These are phyloP conservation scores for Jimgerdemannia flammicorona DNA, from an alignment of 192 early-diverging fungal species.

Conservation along the genomic window DNA sequence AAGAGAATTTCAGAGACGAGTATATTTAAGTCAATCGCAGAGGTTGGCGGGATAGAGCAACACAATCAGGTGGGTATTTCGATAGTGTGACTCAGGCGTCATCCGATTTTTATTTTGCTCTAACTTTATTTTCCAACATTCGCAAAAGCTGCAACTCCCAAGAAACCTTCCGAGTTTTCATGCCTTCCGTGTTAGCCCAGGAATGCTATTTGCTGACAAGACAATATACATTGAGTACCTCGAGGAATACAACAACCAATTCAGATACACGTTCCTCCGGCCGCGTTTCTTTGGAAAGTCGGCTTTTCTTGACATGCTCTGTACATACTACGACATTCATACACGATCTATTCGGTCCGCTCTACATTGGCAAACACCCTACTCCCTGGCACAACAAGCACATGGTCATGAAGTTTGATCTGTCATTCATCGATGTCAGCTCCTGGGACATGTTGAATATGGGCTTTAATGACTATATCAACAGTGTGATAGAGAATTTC, in stretches of 20 bases:
- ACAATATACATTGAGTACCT: constrained; percentile 14
- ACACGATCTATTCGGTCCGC: constrained; percentile 29
- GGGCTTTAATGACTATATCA: constrained; percentile 19
- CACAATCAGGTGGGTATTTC: too few relatives aligned
- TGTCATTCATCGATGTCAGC: constrained; percentile 21
- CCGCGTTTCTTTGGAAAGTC: constrained; percentile 29
- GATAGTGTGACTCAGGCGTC: too few relatives aligned
- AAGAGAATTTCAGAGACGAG: too few relatives aligned
- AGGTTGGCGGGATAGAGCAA: too few relatives aligned
- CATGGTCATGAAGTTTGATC: constrained; percentile 31
- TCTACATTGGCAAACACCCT: constrained; percentile 32
- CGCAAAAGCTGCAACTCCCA: too few relatives aligned
- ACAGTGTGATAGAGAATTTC: constrained; percentile 13
- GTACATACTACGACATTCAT: constrained; percentile 22
- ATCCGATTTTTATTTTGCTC: too few relatives aligned
- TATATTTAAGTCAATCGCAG: too few relatives aligned
- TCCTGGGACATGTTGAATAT: constrained; percentile 9
- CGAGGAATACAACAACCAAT: constrained; percentile 13
- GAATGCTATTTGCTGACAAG: too few relatives aligned
- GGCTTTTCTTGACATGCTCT: constrained; percentile 29
- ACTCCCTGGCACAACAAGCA: constrained; percentile 25
- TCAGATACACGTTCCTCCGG: constrained; percentile 23
- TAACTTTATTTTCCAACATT: too few relatives aligned
- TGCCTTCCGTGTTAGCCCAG: too few relatives aligned
- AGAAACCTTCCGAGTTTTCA: too few relatives aligned